Evolutionary conservation across 192 early-diverging fungal species (phyloP).

Genomic region (Blastocladiella britannica): DNA sequence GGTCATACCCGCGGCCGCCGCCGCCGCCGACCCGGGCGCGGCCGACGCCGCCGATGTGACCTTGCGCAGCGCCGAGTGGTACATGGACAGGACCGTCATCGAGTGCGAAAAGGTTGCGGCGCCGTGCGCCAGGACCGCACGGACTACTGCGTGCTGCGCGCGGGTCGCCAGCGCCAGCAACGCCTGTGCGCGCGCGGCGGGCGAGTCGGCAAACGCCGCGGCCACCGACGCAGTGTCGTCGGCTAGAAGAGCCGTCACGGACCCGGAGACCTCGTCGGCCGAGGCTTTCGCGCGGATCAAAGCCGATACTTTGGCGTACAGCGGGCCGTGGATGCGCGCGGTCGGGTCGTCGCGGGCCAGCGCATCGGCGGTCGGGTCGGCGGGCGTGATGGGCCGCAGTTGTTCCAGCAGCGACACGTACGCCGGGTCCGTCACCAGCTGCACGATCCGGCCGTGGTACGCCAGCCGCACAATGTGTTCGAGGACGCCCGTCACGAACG

Average conservation of each 20-base stretch:
- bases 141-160: constrained; percentile 41
- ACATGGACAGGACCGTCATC: constrained; percentile 76
- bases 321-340: not conserved
- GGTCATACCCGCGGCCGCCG: constrained; percentile 32
- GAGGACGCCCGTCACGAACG: not conserved
- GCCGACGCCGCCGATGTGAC: constrained; percentile 9
- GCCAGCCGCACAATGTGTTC: not conserved
- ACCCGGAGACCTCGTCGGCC: too few relatives aligned
- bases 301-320: too few relatives aligned
- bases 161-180: not conserved
- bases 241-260: too few relatives aligned
- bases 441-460: not conserved
- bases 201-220: not conserved
- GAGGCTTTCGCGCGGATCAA: too few relatives aligned
- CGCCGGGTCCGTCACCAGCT: not conserved
- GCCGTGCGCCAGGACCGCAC: constrained; percentile 68
- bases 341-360: not conserved
- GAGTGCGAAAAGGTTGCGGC: constrained; percentile 87
- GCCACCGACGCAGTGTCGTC: not conserved
- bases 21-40: constrained; percentile 22
- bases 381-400: too few relatives aligned
- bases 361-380: not conserved
- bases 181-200: not conserved
- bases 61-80: constrained; percentile 16
- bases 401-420: too few relatives aligned